Conservation (phyloP, 2,329 filamentous ascomycete genomes). For the Trichophyton mentagrophytes region DNA sequence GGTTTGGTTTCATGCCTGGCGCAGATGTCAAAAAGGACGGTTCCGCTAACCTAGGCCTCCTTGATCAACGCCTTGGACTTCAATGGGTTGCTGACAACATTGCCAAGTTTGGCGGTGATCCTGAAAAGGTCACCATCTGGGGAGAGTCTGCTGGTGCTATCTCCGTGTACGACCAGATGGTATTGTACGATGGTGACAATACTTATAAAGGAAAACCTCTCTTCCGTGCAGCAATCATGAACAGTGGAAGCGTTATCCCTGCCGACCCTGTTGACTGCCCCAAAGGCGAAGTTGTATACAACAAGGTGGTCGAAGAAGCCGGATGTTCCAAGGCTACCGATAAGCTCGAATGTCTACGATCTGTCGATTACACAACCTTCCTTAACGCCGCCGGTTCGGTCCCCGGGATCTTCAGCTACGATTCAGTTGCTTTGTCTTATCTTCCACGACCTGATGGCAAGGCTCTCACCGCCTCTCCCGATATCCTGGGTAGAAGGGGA, state of each 20-base stretch:
- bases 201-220: slow-evolving; percentile 62
- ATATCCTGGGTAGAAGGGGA: slow-evolving; percentile 37
- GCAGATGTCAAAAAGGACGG: slow-evolving; percentile 55
- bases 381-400: slow-evolving; percentile 57
- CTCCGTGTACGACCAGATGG: slow-evolving; percentile 64
- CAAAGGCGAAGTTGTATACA: slow-evolving; percentile 49
- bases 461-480: slow-evolving; percentile 50
- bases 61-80: slow-evolving; percentile 59
- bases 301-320: slow-evolving; percentile 34
- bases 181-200: slow-evolving; percentile 58
- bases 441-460: slow-evolving; percentile 59
- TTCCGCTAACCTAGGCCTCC: slow-evolving; percentile 55
- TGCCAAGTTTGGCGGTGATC: slow-evolving; percentile 63
- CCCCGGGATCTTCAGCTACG: slow-evolving; percentile 54
- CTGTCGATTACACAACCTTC: slow-evolving; percentile 34
- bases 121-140: slow-evolving; percentile 66
- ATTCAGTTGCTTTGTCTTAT: slow-evolving; percentile 57
- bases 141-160: slow-evolving; percentile 61
- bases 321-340: slow-evolving; percentile 37
- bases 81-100: slow-evolving; percentile 72
- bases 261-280: slow-evolving; percentile 50
- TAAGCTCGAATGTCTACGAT: slow-evolving; percentile 37
- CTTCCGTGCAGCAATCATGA: slow-evolving; percentile 69
- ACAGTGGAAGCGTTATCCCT: slow-evolving; percentile 53
- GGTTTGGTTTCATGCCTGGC: slow-evolving; percentile 61